These are phyloP conservation scores for Fusarium succisae DNA, from an alignment of 2,329 filamentous ascomycete genomes.

Conservation along the genomic window DNA sequence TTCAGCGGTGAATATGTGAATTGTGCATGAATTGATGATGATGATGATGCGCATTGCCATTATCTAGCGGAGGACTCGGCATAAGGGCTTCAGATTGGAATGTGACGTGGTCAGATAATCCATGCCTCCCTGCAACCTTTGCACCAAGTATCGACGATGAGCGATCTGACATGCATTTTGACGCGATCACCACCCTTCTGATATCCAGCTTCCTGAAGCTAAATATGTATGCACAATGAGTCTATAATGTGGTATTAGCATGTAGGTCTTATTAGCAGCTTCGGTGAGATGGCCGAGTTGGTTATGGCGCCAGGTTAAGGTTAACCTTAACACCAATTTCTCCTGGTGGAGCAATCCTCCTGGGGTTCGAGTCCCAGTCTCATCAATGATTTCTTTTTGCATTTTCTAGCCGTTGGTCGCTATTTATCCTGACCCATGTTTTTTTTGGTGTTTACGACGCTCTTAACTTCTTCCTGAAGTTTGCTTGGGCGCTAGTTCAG, in stretches of 20 bases:
- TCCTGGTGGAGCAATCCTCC: slow-evolving; percentile 45
- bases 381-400: slow-evolving; percentile 30
- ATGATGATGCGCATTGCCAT: background rate
- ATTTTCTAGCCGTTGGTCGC: background rate
- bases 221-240: fast-evolving
- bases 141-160: background rate
- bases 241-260: fast-evolving
- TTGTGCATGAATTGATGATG: background rate
- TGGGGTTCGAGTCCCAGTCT: slow-evolving; percentile 45
- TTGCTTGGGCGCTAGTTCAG: background rate
- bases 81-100: background rate
- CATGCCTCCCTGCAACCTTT: background rate
- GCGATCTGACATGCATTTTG: background rate
- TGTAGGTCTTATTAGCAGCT: fast-evolving
- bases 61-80: background rate
- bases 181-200: background rate
- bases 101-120: background rate
- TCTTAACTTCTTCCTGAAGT: background rate
- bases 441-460: background rate
- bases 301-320: slow-evolving; percentile 45
- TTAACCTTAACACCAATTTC: slow-evolving; percentile 42
- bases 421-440: too few species aligned
- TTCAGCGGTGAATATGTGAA: background rate
- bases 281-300: slow-evolving; percentile 44
- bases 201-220: background rate